Base-by-base conservation (phyloP, 2,329 filamentous ascomycete species). In the Sarocladium kiliense region DNA sequence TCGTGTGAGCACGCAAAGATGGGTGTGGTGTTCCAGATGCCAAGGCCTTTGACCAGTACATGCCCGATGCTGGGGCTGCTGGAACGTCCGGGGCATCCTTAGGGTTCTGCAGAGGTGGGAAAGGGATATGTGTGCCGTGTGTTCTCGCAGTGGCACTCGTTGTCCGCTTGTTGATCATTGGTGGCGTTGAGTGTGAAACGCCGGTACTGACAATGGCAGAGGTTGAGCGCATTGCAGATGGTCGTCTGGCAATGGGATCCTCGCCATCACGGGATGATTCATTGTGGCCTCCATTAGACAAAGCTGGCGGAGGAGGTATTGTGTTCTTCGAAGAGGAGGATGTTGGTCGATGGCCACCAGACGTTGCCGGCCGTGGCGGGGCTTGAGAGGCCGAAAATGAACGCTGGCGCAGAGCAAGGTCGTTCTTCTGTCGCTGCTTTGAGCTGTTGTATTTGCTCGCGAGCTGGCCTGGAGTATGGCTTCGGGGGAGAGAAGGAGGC, bases 11-110 rank as follows among this genome's bases (percentile, higher is more conserved):
- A 55, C 85, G 78, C 56, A 88, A 70, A 23, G 81, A 77, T 16
- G 81, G 80, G 63, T 85, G 83, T 37, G 82, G 72, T 25, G 77
- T 73, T 25, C 85, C 85, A 2, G 84, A 87, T n/a, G 81, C 76
- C 7, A 80, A 81, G 10, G 85, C 84, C 34, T 76, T 78, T 54
- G 83, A 86, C 84, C 85, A 88, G 71, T 88, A 88, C 85, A 88
- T 88, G 62, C 85, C 85, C 50, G 82, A 85, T 18, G 85, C 80
- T 25, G 85, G 85, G 16, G 85, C 84, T 2, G 79, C 74, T 10
- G 78, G 74, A 18, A 88, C 83, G 56, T 86, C 79, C 5, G 82
- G 78, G 1, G 80, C 80, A 25, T 77, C 78, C 45, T 72, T 72
- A 11, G 80, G 75, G 61, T 83, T 77, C 34, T 77, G 78, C 3